Percentiles rank a stretch among this genome's conserved stretches.
phyloP scores from a whole-genome alignment of 2,329 filamentous ascomycete genomes.

The Cladosporium cucumerinum region DNA sequence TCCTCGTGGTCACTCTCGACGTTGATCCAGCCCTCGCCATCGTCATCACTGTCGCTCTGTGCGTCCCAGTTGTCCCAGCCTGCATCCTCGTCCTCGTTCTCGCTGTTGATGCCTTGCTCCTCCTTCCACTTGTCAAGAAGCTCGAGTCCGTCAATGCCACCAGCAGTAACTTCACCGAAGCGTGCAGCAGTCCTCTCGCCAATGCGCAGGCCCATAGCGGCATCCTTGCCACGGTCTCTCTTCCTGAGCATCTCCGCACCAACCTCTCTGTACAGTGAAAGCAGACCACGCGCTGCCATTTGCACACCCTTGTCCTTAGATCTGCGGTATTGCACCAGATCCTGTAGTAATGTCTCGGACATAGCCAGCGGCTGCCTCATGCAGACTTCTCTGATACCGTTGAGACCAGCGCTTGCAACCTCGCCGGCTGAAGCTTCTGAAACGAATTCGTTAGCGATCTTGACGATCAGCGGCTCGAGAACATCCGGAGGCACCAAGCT shows the following conservation, averaged over 20 bases:
- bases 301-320: conserved; percentile 99
- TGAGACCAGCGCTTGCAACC: conserved; percentile 86
- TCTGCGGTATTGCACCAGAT: conserved; percentile 92
- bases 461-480: conserved; percentile 83
- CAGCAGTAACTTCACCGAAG: conserved; percentile 77
- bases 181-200: conserved; percentile 73
- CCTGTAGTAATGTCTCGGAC: conserved; percentile 91
- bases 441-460: conserved; percentile 98
- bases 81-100: conserved; percentile 52
- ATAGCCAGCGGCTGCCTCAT: conserved; percentile 91
- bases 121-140: conserved; percentile 91
- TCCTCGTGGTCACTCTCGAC: conserved; percentile 71
- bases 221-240: conserved; percentile 86
- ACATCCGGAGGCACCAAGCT: conserved; percentile 88
- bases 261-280: conserved; percentile 88
- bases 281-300: conserved; percentile 92
- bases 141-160: conserved; percentile 87
- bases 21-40: conserved; percentile 89
- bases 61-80: conserved; percentile 59
- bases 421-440: conserved; percentile 89
- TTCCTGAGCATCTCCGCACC: conserved; percentile 85
- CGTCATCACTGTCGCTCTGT: conserved; percentile 60
- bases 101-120: conserved; percentile 68
- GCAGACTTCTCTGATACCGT: conserved; percentile 92
- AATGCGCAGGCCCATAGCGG: conserved; percentile 73